Evolutionary conservation across 371 early-diverging fungal genomes (phyloP).

Genomic region (Chytridium lagenaria): DNA sequence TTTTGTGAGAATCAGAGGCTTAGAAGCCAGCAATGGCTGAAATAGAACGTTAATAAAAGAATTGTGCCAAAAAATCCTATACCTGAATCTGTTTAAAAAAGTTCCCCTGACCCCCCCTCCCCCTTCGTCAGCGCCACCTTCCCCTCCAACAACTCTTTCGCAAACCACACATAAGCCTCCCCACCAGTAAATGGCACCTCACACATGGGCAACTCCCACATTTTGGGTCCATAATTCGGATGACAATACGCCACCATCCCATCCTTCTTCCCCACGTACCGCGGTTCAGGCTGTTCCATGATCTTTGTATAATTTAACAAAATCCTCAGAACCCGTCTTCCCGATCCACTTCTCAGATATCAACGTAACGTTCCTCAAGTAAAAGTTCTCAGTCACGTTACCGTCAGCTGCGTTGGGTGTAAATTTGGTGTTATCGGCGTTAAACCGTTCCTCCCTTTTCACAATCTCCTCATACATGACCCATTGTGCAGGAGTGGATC

Average conservation of each 20-base stretch:
- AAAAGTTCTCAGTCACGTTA: slow-evolving; percentile 46
- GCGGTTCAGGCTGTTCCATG: slow-evolving; percentile 56
- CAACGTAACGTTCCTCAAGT: slow-evolving; percentile 81
- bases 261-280: slow-evolving; percentile 48
- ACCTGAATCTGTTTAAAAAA: slow-evolving; percentile 24
- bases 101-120: too few species aligned
- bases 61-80: not conserved
- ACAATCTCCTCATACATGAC: slow-evolving; percentile 76
- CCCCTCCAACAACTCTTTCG: slow-evolving; percentile 53
- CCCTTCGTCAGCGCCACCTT: slow-evolving; percentile 25
- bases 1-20: slow-evolving; percentile 56
- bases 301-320: slow-evolving; percentile 44
- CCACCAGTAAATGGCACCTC: slow-evolving; percentile 36
- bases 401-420: slow-evolving; percentile 34
- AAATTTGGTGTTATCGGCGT: slow-evolving; percentile 52
- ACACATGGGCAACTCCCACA: slow-evolving; percentile 54
- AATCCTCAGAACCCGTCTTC: slow-evolving; percentile 61
- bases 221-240: slow-evolving; percentile 52
- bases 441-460: slow-evolving; percentile 69
- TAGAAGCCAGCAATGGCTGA: slow-evolving; percentile 46
- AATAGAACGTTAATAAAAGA: slow-evolving; percentile 11
- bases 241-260: slow-evolving; percentile 43
- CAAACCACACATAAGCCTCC: slow-evolving; percentile 45
- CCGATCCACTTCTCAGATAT: slow-evolving; percentile 83
- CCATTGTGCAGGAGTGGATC: slow-evolving; percentile 66